phyloP scores from a whole-genome alignment of 2,329 filamentous ascomycete species.

The Pyricularia pennisetigena region DNA sequence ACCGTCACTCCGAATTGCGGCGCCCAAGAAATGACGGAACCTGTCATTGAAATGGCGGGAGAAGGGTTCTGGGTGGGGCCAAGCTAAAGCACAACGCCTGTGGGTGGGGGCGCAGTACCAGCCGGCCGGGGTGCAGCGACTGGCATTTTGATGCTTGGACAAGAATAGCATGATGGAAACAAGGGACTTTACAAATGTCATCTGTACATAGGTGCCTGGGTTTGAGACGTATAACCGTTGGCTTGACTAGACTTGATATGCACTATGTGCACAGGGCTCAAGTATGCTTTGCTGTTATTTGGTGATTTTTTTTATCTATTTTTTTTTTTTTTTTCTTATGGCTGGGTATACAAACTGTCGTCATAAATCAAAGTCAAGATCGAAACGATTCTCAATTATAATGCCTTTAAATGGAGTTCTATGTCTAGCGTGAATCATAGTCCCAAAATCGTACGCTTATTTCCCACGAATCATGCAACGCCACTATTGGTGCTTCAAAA shows the following conservation, averaged over 20 bases:
- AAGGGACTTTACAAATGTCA: background rate
- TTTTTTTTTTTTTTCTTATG: background rate
- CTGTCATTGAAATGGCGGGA: slow-evolving; percentile 13
- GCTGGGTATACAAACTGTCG: too few species aligned
- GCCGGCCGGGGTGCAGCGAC: background rate
- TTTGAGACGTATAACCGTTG: background rate
- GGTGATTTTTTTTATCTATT: background rate
- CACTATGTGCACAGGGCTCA: background rate
- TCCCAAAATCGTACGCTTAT: background rate
- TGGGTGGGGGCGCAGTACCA: background rate
- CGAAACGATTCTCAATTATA: background rate
- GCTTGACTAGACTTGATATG: background rate
- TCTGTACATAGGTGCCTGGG: background rate
- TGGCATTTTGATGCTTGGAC: background rate
- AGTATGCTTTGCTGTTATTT: background rate
- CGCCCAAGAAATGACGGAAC: slow-evolving; percentile 14
- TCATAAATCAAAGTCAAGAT: too few species aligned
- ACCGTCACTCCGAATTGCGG: background rate
- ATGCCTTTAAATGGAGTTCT: background rate
- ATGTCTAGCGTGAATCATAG: background rate
- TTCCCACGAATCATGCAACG: background rate
- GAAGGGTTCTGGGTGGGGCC: background rate
- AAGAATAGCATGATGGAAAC: background rate
- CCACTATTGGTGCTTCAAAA: background rate
- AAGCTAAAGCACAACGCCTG: background rate